Evolutionary conservation across 1,284 basidiomycete genomes (phyloP), one percentile per base, ranked within the genome.

Genomic region (Pterulicium gracile): DNA sequence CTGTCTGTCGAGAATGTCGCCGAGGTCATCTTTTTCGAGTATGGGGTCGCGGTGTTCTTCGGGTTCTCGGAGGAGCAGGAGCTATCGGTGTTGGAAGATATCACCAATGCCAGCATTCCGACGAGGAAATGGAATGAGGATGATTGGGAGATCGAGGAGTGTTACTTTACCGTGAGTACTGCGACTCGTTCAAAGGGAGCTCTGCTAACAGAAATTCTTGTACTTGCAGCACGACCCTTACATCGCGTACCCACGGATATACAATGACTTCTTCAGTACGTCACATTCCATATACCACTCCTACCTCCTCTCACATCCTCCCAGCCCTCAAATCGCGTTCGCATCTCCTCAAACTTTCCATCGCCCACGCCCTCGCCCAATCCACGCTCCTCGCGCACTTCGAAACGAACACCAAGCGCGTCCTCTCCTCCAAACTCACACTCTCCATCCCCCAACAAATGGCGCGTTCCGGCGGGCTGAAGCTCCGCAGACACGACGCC

Each of bases 311-410:
- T 42, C 41, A 39, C 35, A 36, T 39, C 15, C 15, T 18, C 49
- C 3, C 54, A 90, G 88, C 91, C 13, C 82, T 95, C 64, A 90
- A 95, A 72, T 84, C 87, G 0, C 81, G 81, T 40, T 92, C 88
- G 0, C 88, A 92, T 56, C 75, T 90, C 24, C 77, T 88, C 27
- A 88, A 87, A 59, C 73, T 97, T n/a, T 92, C 89, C 19, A 81
- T 97, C 45, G 81, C 94, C 0, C 94, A 97, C 53, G 94, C 93
- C 1, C 78, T 97, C 32, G 94, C 93, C 0, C 93, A 98, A 64
- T 93, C 89, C 4, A 96, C 93, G 0, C 83, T 96, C 43, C 77
- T 97, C 3, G 87, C 85, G 4, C 85, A 85, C 53, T 96, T 92
- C 60, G 93, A 98, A 63, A 75, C 87, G 5, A 77, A 76, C 46